A percentile compares a stretch with the other conserved stretches of the same genome.
These are phyloP conservation scores for Skeletonema grethae DNA, from an alignment of 108 stramenopile species.

Conservation along the genomic window DNA sequence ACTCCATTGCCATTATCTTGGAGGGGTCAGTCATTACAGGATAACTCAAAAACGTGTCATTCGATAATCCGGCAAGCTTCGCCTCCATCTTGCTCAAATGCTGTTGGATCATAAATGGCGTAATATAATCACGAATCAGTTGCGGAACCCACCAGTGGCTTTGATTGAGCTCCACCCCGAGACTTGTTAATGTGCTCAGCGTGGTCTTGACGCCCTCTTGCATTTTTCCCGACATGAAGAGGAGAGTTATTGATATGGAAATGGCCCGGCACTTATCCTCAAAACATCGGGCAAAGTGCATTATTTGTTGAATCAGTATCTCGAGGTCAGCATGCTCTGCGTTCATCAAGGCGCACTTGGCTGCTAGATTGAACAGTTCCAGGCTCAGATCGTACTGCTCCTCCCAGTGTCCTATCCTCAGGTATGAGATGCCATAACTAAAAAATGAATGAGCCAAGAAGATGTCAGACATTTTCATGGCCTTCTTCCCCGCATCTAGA, in stretches of 20 bases:
- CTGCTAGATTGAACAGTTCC: slow-evolving; percentile 18
- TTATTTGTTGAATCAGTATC: slow-evolving; percentile 11
- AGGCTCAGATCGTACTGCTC: slow-evolving; percentile 29
- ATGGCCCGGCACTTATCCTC: slow-evolving; percentile 14
- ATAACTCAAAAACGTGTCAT: neutral
- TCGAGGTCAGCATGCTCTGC: slow-evolving; percentile 1
- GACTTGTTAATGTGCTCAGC: neutral
- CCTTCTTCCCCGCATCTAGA: too few relatives aligned
- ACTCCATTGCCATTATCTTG: slow-evolving; percentile 16
- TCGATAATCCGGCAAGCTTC: slow-evolving; percentile 10
- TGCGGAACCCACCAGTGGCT: too few relatives aligned
- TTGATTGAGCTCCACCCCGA: slow-evolving; percentile 5
- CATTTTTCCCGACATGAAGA: neutral
- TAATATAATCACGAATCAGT: neutral
- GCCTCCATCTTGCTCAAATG: neutral
- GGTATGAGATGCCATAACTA: slow-evolving; percentile 8
- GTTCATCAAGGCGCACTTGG: slow-evolving; percentile 10
- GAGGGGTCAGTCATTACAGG: too few relatives aligned
- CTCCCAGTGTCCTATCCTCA: slow-evolving; percentile 24
- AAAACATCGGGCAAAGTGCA: slow-evolving; percentile 9
- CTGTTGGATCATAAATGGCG: neutral
- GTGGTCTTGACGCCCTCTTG: slow-evolving; percentile 9
- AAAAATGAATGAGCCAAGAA: too few relatives aligned
- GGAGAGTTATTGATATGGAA: neutral
- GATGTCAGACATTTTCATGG: too few relatives aligned